Base-by-base conservation (phyloP, 805 yeast species). In the Starmerella apicola region DNA sequence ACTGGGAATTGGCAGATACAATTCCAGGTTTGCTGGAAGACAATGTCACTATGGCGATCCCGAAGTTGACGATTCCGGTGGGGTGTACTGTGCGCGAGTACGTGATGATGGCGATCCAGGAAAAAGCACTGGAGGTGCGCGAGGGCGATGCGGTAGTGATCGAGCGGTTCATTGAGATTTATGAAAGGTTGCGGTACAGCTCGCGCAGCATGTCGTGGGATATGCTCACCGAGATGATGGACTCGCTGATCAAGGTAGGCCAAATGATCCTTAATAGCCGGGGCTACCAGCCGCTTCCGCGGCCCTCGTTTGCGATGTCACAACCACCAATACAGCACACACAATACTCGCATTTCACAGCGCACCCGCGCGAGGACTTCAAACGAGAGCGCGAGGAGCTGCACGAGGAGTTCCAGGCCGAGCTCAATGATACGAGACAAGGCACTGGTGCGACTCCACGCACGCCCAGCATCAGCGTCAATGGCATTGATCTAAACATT, bases 111-210 rank as follows among this genome's bases (percentile, higher is more conserved):
- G 50, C 71, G 26, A 57, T 54, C 25, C 32, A 45, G 10, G 26
- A 56, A 40, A 41, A 38, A 28, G 42, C 52, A 2, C 37, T 57
- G 8, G 58, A 53, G 19, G 15, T 32, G 12, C 7, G 23, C 26
- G 30, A 39, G 1, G 43, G 47, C 3, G 32, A 32, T 33, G 25
- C 39, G 5, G 46, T 36, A 18, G 36, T 39, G 2, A 51, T 51
- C 4, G 46, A 48, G 5, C 53, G 61, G 26, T 71, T 70, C 44
- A 61, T 75, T 3, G 63, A 61, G 3, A 56, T 72, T 12, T 85
- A 83, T 60, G 95, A 85, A 49, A 62, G 64, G 36, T 65, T 78
- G 27, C 64, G 83, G 43, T 85, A 75, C 57, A 71, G 88, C 5
- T 80, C 81, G 2, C 57, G 64, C 16, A 65, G 73, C 15, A 72